phyloP scores from a whole-genome alignment of 1,284 basidiomycete genomes.

The Grifola frondosa region DNA sequence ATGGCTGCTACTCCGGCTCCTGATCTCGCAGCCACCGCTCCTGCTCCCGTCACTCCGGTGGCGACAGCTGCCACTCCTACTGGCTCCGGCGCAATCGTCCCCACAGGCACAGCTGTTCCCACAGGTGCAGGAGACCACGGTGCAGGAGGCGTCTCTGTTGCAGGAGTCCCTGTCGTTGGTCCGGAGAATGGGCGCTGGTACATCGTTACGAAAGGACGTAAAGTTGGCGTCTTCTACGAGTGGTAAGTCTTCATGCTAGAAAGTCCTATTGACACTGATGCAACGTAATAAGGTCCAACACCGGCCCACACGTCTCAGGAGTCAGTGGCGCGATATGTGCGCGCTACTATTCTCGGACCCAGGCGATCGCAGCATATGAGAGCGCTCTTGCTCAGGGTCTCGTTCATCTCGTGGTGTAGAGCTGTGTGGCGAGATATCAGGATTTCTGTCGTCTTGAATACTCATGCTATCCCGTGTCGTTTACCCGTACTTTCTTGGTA shows the following conservation, averaged over 20 bases:
- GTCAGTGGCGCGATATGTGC: too few species aligned
- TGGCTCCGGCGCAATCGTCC: not conserved
- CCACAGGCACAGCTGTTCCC: not conserved
- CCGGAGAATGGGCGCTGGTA: not conserved
- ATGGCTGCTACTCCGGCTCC: too few species aligned
- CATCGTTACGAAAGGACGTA: conserved; percentile 1
- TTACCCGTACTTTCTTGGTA: too few species aligned
- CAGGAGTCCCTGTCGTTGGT: not conserved
- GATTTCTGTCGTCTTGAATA: too few species aligned
- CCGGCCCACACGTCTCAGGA: too few species aligned
- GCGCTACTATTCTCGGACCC: too few species aligned
- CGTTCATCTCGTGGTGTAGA: too few species aligned
- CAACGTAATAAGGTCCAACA: not conserved
- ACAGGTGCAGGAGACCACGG: not conserved
- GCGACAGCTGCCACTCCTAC: not conserved
- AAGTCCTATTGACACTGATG: not conserved
- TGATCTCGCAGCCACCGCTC: not conserved
- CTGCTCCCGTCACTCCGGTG: not conserved
- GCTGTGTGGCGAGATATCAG: too few species aligned
- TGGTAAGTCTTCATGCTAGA: not conserved
- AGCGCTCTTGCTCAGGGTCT: too few species aligned
- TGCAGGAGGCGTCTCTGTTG: not conserved
- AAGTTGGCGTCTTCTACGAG: conserved; percentile 6
- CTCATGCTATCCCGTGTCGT: too few species aligned
- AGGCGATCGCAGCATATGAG: too few species aligned